Percentiles rank a stretch among this genome's conserved stretches.
These are phyloP conservation scores for Roridomyces roridus DNA, from an alignment of 768 basidiomycete species.

Conservation along the genomic window DNA sequence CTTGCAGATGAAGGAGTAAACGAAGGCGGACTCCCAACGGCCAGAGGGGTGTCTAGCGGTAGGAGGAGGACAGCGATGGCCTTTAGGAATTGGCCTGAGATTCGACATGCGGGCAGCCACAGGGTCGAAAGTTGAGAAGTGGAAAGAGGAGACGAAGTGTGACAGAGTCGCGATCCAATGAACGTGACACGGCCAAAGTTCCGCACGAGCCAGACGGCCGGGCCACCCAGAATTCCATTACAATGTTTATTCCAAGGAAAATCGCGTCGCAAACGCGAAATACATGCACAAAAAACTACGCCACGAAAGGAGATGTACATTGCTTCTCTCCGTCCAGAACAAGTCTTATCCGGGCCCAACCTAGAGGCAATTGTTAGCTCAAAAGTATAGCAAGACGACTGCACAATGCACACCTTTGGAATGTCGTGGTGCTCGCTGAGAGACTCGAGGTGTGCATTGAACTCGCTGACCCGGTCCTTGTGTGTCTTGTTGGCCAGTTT, in stretches of 20 bases:
- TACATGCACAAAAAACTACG: background rate
- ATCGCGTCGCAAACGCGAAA: too few species aligned
- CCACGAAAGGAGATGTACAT: conserved; percentile 9
- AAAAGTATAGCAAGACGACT: conserved; percentile 5
- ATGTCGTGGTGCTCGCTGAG: conserved; percentile 95
- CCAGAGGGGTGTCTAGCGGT: conserved; percentile 76
- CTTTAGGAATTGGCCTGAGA: conserved; percentile 44
- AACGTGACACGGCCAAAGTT: too few species aligned
- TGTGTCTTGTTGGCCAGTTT: conserved; percentile 86
- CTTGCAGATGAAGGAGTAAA: conserved; percentile 85
- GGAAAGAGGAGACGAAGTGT: too few species aligned
- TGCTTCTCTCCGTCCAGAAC: conserved; percentile 13
- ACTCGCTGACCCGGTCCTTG: conserved; percentile 92
- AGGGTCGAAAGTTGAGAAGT: conserved; percentile 27
- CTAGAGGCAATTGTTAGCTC: conserved; percentile 43
- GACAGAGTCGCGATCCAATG: too few species aligned
- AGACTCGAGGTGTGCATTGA: conserved; percentile 84
- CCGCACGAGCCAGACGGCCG: too few species aligned
- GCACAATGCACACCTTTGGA: conserved; percentile 68
- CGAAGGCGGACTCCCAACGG: conserved; percentile 88
- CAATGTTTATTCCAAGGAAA: too few species aligned
- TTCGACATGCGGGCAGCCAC: conserved; percentile 35
- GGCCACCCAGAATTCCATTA: too few species aligned
- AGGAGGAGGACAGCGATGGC: conserved; percentile 63
- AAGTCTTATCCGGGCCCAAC: conserved; percentile 84